Evolutionary conservation across 2,329 filamentous ascomycete species (phyloP).

Genomic region (Epichloe typhina): DNA sequence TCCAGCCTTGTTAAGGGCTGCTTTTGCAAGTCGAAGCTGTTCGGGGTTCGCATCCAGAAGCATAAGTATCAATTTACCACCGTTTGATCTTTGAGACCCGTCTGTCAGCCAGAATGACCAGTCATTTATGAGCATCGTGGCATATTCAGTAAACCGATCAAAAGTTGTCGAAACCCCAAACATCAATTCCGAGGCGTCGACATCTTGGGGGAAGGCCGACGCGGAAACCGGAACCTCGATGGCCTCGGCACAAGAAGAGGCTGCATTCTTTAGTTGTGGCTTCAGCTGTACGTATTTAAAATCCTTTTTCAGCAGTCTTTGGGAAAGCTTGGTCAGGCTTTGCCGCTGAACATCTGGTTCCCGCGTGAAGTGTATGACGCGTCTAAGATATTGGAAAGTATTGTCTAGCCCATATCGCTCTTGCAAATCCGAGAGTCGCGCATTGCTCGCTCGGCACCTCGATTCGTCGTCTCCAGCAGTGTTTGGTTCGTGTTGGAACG

Average conservation of each 20-base stretch:
- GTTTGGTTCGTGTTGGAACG: background rate
- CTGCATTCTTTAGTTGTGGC: conserved; percentile 16
- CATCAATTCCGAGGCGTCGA: conserved; percentile 41
- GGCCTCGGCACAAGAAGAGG: conserved; percentile 32
- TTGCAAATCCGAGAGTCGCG: background rate
- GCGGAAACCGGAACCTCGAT: conserved; percentile 28
- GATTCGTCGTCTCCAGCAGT: background rate
- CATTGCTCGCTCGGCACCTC: background rate
- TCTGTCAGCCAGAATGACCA: conserved; percentile 48
- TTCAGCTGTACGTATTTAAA: conserved; percentile 34
- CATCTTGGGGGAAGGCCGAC: conserved; percentile 30
- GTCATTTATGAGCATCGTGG: conserved; percentile 38
- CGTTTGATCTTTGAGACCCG: conserved; percentile 38
- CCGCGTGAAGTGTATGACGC: conserved; percentile 37
- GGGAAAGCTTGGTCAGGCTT: conserved; percentile 33
- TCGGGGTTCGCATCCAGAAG: conserved; percentile 37
- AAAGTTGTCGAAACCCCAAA: conserved; percentile 47
- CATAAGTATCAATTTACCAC: conserved; percentile 39
- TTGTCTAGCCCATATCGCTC: conserved; percentile 32
- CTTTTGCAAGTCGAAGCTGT: conserved; percentile 33
- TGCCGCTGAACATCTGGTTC: conserved; percentile 32
- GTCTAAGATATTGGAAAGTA: conserved; percentile 40
- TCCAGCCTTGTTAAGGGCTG: conserved; percentile 31
- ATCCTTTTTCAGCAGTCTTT: conserved; percentile 22
- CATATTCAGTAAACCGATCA: conserved; percentile 34